Conservation (phyloP, 306 rosid genomes). For the Inga leiocalycina region DNA sequence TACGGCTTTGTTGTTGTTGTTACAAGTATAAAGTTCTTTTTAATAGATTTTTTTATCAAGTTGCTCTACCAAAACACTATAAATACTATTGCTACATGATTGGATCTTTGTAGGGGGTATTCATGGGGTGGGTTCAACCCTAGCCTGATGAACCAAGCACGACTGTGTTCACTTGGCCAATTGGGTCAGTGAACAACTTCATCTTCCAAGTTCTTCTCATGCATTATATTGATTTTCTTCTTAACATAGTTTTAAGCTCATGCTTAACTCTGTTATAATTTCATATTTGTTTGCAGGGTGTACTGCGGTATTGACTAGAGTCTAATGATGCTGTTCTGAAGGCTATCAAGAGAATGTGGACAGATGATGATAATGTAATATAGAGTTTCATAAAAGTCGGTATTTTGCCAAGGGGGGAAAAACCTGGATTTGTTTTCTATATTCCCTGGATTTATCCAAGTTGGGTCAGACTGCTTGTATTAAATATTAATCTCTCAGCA, state of each 20-base stretch:
- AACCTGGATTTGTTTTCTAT: not conserved
- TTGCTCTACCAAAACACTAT: not conserved
- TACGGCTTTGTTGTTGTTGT: too few species aligned
- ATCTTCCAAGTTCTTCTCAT: not conserved
- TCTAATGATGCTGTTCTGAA: conserved; percentile 16
- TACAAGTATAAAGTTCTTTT: not conserved
- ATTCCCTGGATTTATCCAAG: not conserved
- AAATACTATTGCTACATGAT: not conserved
- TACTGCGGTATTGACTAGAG: conserved; percentile 36
- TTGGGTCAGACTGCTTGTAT: conserved; percentile 23
- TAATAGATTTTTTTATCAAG: not conserved
- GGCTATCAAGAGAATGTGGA: conserved; percentile 11
- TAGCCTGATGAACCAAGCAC: too few species aligned
- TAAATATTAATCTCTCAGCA: conserved; percentile 23
- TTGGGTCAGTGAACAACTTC: too few species aligned
- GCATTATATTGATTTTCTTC: not conserved
- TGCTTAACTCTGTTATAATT: not conserved
- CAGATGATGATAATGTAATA: not conserved
- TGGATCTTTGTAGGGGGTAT: not conserved
- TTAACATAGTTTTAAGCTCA: not conserved
- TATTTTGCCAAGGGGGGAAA: not conserved
- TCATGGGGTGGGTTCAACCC: too few species aligned
- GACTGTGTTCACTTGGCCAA: too few species aligned
- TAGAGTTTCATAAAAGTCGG: conserved; percentile 10
- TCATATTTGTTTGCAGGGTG: conserved; percentile 56